Evolutionary conservation across 1,139 yeast genomes (phyloP), one percentile per base, ranked within the genome.

Genomic region (Protomyces lactucae-debilis): DNA sequence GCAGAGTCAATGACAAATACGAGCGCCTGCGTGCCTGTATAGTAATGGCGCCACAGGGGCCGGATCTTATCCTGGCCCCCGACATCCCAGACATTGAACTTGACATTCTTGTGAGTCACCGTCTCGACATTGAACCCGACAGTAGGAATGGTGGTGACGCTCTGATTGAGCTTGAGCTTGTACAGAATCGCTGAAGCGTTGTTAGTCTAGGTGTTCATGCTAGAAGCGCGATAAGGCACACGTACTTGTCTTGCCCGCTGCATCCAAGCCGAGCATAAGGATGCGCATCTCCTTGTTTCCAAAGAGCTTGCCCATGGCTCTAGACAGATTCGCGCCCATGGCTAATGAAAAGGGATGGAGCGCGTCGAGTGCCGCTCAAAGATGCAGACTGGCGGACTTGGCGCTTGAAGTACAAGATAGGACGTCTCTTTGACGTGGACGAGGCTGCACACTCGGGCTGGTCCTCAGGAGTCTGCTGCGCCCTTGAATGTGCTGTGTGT

Each of bases 81-180:
- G 66, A 95, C 95, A 76, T 91, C 97, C 97, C 97, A 92, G 70
- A 93, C 95, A 68, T 93, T 93, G 80, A 91, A 90, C 67, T 88
- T 85, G 67, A 91, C 86, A 75, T 89, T 89, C 75, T 87, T 88
- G 75, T 87, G 92, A 67, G 88, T 85, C 70, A 92, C 91, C 8
- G 96, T 89, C 76, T 92, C 97, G 65, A 91, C 96, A 76, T 91
- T 91, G 78, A 89, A 92, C 1, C 97, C 97, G 35, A 91, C 97
- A 0, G 97, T 92, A 32, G 97, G 97, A 5, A 89, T 95, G 0
- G 96, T 88, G 60, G 88, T 84, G 68, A 87, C 84, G 43, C 88
- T 82, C 73, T 86, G 86, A 64, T 90, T 90, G 66, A 87, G 78
- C 74, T 88, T 87, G 70, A 87, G 78, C 74, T 86, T 85, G 77